Conservation (phyloP, 768 basidiomycete genomes). For the Amanita muscaria region DNA sequence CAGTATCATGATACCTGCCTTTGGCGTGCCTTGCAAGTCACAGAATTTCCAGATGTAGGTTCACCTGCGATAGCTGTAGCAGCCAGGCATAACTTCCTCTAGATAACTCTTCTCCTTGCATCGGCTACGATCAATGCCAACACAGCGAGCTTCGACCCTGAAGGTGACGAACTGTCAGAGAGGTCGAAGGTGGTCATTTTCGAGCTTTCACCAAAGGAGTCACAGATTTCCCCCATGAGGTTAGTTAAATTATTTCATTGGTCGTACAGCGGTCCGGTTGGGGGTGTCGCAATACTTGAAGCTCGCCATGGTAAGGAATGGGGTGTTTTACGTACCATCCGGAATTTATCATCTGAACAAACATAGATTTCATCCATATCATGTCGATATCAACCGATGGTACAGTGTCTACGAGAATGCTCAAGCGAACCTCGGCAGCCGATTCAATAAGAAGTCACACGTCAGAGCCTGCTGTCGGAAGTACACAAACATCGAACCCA, state of each 20-base stretch:
- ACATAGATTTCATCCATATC: background rate
- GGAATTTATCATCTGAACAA: conserved; percentile 3
- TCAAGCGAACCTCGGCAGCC: background rate
- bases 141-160: conserved; percentile 20
- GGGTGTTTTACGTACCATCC: background rate
- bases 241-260: conserved; percentile 48
- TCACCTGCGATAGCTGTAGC: too few relatives aligned
- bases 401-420: background rate
- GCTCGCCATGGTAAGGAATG: conserved; percentile 37
- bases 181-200: conserved; percentile 33
- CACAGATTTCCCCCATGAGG: conserved; percentile 23
- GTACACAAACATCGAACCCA: conserved; percentile 32
- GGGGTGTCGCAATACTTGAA: conserved; percentile 35
- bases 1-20: too few relatives aligned
- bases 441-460: conserved; percentile 15
- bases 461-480: conserved; percentile 21
- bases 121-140: conserved; percentile 36
- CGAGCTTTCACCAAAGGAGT: conserved; percentile 23
- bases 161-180: conserved; percentile 23
- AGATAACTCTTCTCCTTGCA: conserved; percentile 36
- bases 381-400: background rate
- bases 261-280: conserved; percentile 39
- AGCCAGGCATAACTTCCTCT: conserved; percentile 4
- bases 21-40: too few relatives aligned
- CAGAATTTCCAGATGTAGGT: too few relatives aligned